phyloP scores from a whole-genome alignment of 2,329 filamentous ascomycete genomes.

The Penicillium sp. region DNA sequence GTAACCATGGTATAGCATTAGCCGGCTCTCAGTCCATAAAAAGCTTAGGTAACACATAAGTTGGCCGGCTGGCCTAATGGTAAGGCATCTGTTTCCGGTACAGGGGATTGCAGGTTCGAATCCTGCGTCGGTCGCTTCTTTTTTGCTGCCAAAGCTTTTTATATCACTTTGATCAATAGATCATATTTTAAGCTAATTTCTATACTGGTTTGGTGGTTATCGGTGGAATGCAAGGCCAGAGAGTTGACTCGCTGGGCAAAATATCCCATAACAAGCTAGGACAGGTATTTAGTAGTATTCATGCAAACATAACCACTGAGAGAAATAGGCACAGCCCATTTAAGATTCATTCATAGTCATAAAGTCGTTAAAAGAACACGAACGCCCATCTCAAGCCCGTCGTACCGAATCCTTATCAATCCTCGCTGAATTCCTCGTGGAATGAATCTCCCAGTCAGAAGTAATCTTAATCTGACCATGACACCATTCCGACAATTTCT shows the following conservation, averaged over 20 bases:
- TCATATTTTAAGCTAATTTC: no score
- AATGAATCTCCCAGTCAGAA: slow-evolving; percentile 27
- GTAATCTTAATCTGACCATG: slow-evolving; percentile 22
- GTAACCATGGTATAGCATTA: no score
- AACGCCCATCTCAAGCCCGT: slow-evolving; percentile 1
- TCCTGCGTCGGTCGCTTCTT: slow-evolving; percentile 29
- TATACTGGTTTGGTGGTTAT: no score
- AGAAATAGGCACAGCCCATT: not conserved
- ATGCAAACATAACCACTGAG: not conserved
- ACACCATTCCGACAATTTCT: slow-evolving; percentile 15
- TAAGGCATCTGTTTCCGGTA: slow-evolving; percentile 30
- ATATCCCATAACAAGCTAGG: no score
- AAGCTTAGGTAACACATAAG: not conserved
- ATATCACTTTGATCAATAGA: no score
- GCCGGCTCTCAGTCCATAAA: no score
- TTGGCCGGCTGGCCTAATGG: slow-evolving; percentile 31
- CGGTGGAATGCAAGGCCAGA: no score
- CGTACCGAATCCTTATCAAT: slow-evolving; percentile 17
- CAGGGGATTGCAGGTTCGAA: slow-evolving; percentile 31
- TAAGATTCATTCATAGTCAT: not conserved
- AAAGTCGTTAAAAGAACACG: not conserved
- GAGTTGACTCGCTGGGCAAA: no score
- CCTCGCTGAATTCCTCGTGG: slow-evolving; percentile 20
- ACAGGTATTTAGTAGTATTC: no score
- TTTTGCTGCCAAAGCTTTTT: not conserved